Base-by-base conservation (phyloP, 768 basidiomycete species). In the Podaxis carcinomalis region DNA sequence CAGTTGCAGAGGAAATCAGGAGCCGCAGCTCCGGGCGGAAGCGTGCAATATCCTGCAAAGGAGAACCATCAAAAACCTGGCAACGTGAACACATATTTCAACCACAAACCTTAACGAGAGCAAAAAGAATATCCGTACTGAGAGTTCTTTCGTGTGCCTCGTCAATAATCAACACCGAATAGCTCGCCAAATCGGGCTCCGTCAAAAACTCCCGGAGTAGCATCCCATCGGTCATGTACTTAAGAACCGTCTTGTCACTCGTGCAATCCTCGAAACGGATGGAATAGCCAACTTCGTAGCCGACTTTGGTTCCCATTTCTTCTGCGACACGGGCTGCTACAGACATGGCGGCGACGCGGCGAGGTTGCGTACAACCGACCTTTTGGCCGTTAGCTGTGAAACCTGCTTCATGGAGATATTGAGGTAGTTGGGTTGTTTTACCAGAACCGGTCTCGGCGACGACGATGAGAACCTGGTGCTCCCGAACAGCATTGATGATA, bases 181-280 rank as follows among this genome's bases (percentile, higher is more conserved):
- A 99, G 3, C 93, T 93, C 13, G 93, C 96, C 57, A 99, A 75
- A 76, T 95, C 93, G 0, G 97, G 97, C 73, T 99, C 97, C 9
- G 97, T 98, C 69, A 99, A 76, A 74, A 98, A 98, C 74, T 98
- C 95, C 68, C 97, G 84, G 49, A 98, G 77, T 27, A 99, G 80
- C 97, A 99, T 98, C 36, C 97, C 97, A 69, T 99, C 97, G 47
- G 97, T 99, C 97, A 99, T 97, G 75, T 99, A 99, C 75, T 99
- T 98, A 69, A 99, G 80, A 47, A 95, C 90, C 3, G 97, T 99
- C 79, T 97, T 98, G 80, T 98, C 95, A 78, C 93, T 97, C 19
- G 97, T 99, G 73, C 95, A 97, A 74, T 99, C 97, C 75, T 99
- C 97, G 76, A 99, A 99, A 35, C 97, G 93, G 67, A 99, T 99